Evolutionary conservation across 805 yeast genomes (phyloP).

Genomic region (Candida boidinii): DNA sequence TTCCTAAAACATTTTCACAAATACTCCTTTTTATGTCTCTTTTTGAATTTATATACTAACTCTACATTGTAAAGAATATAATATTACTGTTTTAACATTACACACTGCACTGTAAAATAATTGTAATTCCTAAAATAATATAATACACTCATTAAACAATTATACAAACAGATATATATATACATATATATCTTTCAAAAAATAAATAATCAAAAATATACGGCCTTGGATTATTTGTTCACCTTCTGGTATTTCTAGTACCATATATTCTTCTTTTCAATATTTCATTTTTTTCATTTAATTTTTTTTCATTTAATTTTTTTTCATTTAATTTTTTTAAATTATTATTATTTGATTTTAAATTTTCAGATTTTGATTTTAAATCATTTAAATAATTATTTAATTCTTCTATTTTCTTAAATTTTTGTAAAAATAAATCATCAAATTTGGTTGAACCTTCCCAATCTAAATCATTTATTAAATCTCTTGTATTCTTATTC

Average conservation of each 20-base stretch:
- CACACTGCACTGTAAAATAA: neutral
- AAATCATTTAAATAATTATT: neutral
- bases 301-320: conserved; percentile 2
- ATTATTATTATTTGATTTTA: conserved; percentile 10
- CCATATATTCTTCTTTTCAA: conserved; percentile 14
- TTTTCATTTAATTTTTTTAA: conserved; percentile 4
- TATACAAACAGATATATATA: too few species aligned
- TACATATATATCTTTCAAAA: too few species aligned
- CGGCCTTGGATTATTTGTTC: too few species aligned
- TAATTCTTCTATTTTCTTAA: neutral
- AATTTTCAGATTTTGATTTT: conserved; percentile 10
- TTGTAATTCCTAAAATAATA: too few species aligned
- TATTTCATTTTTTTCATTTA: conserved; percentile 1
- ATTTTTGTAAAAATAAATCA: neutral
- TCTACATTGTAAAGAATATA: neutral
- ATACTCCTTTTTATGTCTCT: neutral
- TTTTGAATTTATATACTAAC: neutral
- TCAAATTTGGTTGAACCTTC: neutral
- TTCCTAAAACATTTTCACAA: conserved; percentile 3
- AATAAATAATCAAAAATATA: too few species aligned
- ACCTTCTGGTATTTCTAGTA: conserved; percentile 3
- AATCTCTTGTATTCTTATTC: neutral
- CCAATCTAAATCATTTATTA: neutral
- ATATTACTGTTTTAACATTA: neutral
- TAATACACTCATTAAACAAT: too few species aligned